A percentile compares a stretch with the other conserved stretches of the same genome.
Conservation (phyloP, 176 grass and related monocot genomes). For the Ananas comosus region DNA sequence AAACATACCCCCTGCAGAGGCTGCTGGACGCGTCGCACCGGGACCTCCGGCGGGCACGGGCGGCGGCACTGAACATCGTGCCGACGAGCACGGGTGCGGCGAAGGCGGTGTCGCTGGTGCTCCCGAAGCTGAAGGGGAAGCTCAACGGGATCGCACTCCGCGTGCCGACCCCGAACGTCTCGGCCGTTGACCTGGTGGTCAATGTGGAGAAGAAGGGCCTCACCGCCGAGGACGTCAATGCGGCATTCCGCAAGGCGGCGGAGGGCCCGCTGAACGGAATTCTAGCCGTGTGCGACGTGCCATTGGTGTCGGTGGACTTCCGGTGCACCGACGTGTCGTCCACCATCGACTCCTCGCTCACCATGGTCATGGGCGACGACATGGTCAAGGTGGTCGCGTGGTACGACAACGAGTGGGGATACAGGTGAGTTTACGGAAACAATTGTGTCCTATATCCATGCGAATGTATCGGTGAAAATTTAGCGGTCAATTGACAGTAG, state of each 20-base stretch:
- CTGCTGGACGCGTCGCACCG: slow-evolving; percentile 91
- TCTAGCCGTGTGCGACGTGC: slow-evolving; percentile 68
- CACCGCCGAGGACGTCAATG: slow-evolving; percentile 75
- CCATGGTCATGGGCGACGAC: slow-evolving; percentile 98
- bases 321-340: slow-evolving; percentile 79
- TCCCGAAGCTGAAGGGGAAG: slow-evolving; percentile 91
- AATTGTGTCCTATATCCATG: no score
- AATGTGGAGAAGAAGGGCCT: slow-evolving; percentile 85
- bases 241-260: slow-evolving; percentile 66
- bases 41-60: slow-evolving; percentile 67
- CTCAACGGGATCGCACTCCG: slow-evolving; percentile 97
- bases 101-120: slow-evolving; percentile 88
- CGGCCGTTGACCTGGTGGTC: slow-evolving; percentile 88
- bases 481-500: no score
- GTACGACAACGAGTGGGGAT: slow-evolving; percentile 99
- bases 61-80: slow-evolving; percentile 94
- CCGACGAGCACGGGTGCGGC: slow-evolving; percentile 88
- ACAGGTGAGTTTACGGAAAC: slow-evolving; percentile 44
- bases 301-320: slow-evolving; percentile 94
- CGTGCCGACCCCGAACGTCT: slow-evolving; percentile 95
- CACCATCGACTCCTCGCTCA: slow-evolving; percentile 79
- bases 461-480: no score
- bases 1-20: slow-evolving; percentile 25
- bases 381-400: slow-evolving; percentile 99
- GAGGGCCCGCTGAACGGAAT: slow-evolving; percentile 61